Conservation (phyloP, 805 yeast species). For the Candida sanyiensis region DNA sequence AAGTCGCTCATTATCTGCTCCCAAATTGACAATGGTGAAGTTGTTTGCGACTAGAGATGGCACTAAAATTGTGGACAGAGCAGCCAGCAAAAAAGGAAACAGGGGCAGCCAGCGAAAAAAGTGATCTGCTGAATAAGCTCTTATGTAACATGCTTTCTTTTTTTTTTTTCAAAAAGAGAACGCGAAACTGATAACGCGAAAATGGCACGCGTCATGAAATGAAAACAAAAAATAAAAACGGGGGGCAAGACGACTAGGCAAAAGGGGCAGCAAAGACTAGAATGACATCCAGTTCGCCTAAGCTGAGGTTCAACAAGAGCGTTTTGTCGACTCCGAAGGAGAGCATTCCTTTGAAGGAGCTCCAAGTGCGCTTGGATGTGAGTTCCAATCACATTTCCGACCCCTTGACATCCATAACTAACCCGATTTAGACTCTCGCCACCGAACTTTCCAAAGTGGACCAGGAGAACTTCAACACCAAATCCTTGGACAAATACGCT, state of each 20-base stretch:
- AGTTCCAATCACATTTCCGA: conserved; percentile 11
- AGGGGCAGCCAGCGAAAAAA: too few species aligned
- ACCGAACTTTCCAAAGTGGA: conserved; percentile 59
- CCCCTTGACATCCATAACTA: neutral
- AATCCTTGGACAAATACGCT: conserved; percentile 40
- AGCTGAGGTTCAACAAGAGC: conserved; percentile 36
- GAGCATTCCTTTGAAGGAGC: conserved; percentile 57
- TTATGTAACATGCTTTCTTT: too few species aligned
- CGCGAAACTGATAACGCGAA: conserved; percentile 1
- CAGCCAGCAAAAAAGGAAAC: too few species aligned
- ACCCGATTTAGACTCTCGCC: conserved; percentile 36
- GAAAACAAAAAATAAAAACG: neutral
- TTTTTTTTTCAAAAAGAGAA: neutral
- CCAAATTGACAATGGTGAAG: neutral
- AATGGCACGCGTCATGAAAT: neutral
- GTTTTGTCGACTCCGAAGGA: conserved; percentile 52
- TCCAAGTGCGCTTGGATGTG: conserved; percentile 48
- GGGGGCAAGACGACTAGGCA: neutral
- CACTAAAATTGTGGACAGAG: too few species aligned
- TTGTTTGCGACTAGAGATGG: neutral
- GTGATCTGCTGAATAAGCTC: too few species aligned
- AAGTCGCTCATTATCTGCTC: conserved; percentile 4
- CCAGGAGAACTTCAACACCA: conserved; percentile 50
- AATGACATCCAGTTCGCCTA: conserved; percentile 18
- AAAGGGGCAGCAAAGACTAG: conserved; percentile 4